These are phyloP conservation scores for Mycena maculata DNA, from an alignment of 768 basidiomycete genomes.

Conservation along the genomic window DNA sequence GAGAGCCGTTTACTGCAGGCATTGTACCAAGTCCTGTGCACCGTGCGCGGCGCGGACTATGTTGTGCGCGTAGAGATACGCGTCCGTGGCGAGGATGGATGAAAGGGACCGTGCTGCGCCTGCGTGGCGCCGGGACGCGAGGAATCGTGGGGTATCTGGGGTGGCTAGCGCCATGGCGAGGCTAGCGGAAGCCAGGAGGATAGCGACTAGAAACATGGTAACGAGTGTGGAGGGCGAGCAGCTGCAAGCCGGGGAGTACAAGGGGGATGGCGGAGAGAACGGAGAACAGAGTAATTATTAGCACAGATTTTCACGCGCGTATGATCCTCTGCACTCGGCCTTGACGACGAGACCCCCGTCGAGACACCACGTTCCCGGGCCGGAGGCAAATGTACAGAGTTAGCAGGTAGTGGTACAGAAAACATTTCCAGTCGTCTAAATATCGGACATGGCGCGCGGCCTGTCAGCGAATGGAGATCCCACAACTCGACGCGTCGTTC, in stretches of 20 bases:
- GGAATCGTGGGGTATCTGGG: constrained; percentile 27
- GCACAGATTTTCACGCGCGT: not conserved
- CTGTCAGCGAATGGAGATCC: too few species aligned
- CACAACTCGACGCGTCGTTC: too few species aligned
- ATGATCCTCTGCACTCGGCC: not conserved
- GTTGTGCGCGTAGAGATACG: constrained; percentile 59
- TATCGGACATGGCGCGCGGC: too few species aligned
- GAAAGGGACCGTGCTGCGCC: not conserved
- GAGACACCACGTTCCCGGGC: too few species aligned
- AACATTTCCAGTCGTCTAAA: too few species aligned
- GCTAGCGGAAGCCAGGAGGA: constrained; percentile 43
- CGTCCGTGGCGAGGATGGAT: constrained; percentile 5
- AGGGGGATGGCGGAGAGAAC: not conserved
- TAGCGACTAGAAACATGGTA: constrained; percentile 46
- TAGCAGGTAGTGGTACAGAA: too few species aligned
- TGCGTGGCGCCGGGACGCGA: constrained; percentile 31
- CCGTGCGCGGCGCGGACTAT: constrained; percentile 54
- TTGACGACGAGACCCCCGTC: not conserved
- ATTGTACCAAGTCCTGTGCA: constrained; percentile 50
- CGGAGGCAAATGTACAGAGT: too few species aligned
- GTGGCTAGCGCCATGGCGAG: constrained; percentile 35
- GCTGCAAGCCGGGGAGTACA: not conserved
- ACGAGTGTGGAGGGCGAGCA: constrained; percentile 53
- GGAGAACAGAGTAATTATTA: not conserved
- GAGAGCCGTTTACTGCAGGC: not conserved